These are phyloP conservation scores for Russula emetica DNA, from an alignment of 768 basidiomycete genomes.

Conservation along the genomic window DNA sequence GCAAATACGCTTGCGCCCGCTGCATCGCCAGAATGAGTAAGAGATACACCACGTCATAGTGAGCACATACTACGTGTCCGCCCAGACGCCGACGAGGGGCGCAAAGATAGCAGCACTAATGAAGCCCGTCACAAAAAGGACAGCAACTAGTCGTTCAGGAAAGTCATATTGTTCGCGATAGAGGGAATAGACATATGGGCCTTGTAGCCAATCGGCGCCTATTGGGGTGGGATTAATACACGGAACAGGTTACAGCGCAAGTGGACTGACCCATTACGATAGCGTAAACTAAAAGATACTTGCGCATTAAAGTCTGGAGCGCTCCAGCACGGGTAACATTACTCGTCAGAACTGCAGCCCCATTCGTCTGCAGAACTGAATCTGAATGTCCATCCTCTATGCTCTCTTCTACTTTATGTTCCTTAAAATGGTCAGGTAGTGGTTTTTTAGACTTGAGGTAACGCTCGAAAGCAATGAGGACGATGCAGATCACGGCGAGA, in stretches of 20 bases:
- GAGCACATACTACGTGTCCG: constrained; percentile 61
- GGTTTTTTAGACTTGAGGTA: constrained; percentile 27
- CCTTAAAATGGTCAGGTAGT: constrained; percentile 1
- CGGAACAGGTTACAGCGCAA: not conserved
- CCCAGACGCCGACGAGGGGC: constrained; percentile 72
- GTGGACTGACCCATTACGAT: constrained; percentile 18
- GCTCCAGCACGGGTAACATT: constrained; percentile 17
- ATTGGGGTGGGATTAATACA: constrained; percentile 9
- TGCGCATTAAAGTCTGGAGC: constrained; percentile 23
- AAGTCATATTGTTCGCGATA: constrained; percentile 66
- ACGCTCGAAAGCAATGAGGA: constrained; percentile 28
- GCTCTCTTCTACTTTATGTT: constrained; percentile 12
- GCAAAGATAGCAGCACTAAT: constrained; percentile 63
- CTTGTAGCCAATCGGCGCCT: constrained; percentile 80
- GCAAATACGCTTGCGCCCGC: constrained; percentile 65
- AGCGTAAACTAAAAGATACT: constrained; percentile 27
- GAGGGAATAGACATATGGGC: constrained; percentile 72
- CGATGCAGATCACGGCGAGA: constrained; percentile 27
- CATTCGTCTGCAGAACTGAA: not conserved
- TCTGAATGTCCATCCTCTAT: constrained; percentile 21
- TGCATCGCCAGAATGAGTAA: constrained; percentile 30
- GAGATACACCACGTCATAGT: not conserved
- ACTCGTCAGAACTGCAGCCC: not conserved
- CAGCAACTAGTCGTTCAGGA: constrained; percentile 58
- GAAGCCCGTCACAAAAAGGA: constrained; percentile 77